Percentiles rank a stretch among this genome's conserved stretches.
Conservation (phyloP, 1,284 basidiomycete species). For the Cystobasidium pallidum region DNA sequence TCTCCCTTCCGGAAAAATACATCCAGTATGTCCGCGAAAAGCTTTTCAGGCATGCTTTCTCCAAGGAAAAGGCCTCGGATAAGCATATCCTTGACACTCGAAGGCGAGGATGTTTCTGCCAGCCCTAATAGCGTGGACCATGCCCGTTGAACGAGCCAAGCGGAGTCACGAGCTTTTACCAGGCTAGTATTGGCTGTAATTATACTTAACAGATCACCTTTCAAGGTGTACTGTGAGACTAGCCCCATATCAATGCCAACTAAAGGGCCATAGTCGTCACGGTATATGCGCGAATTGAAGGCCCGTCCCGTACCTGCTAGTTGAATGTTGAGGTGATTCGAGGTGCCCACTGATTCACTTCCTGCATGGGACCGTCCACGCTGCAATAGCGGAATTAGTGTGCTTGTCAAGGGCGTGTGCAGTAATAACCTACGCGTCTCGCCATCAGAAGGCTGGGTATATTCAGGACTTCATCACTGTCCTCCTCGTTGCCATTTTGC, state of each 20-base stretch:
- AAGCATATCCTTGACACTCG: constrained; percentile 6
- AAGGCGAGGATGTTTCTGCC: constrained; percentile 49
- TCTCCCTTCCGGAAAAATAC: constrained; percentile 64
- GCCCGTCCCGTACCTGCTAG: constrained; percentile 65
- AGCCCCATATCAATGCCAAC: constrained; percentile 66
- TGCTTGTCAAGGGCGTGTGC: neutral
- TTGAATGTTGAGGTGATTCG: constrained; percentile 70
- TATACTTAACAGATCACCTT: constrained; percentile 63
- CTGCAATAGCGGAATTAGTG: neutral
- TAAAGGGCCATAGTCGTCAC: constrained; percentile 66
- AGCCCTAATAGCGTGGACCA: constrained; percentile 25
- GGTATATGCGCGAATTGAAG: constrained; percentile 63
- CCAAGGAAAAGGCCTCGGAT: constrained; percentile 43
- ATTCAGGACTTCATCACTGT: constrained; percentile 37
- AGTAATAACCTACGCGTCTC: neutral
- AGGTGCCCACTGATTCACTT: constrained; percentile 66
- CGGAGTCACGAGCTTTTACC: constrained; percentile 66
- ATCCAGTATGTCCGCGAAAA: constrained; percentile 54
- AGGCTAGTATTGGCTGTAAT: constrained; percentile 67
- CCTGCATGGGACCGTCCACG: constrained; percentile 56
- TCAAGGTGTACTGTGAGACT: constrained; percentile 68
- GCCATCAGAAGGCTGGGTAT: constrained; percentile 19
- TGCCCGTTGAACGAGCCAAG: constrained; percentile 45
- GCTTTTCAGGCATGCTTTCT: constrained; percentile 31
- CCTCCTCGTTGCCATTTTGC: constrained; percentile 24